A percentile compares a stretch with the other conserved stretches of the same genome.
phyloP scores from a whole-genome alignment of 1,284 basidiomycete species.

The Cryptococcus neoformans region DNA sequence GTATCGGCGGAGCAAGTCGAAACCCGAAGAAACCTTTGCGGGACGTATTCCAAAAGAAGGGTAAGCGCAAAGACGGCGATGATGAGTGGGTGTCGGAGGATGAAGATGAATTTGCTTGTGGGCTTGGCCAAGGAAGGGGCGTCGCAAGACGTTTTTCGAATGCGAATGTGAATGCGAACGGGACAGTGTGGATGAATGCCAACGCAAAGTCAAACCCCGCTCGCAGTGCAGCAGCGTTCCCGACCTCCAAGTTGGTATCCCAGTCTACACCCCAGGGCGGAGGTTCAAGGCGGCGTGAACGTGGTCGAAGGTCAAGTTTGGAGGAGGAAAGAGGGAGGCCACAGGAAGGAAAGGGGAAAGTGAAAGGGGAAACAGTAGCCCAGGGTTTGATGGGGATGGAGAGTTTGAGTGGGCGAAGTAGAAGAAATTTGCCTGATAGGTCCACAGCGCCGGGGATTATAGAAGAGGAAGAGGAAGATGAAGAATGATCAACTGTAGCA shows the following conservation, averaged over 20 bases:
- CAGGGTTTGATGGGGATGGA: background rate
- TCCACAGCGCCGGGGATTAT: constrained; percentile 21
- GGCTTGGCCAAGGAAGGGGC: constrained; percentile 42
- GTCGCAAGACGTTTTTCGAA: background rate
- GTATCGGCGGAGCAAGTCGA: constrained; percentile 2
- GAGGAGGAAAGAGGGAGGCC: constrained; percentile 7
- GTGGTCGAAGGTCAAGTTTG: constrained; percentile 9
- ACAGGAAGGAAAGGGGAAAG: background rate
- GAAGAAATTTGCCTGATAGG: constrained; percentile 11
- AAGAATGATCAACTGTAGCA: constrained; percentile 4
- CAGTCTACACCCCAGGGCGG: background rate
- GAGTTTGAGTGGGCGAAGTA: background rate
- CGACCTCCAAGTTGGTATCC: constrained; percentile 3
- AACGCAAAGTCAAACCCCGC: background rate
- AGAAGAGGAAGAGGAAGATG: constrained; percentile 33
- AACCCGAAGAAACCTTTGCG: constrained; percentile 34
- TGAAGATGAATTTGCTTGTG: constrained; percentile 46
- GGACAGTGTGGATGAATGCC: constrained; percentile 11
- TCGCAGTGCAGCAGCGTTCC: constrained; percentile 7
- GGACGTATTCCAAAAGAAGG: constrained; percentile 50
- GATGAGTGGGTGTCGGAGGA: constrained; percentile 52
- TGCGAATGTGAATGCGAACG: background rate
- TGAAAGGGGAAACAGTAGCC: background rate
- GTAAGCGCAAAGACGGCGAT: constrained; percentile 16
- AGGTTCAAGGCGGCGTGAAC: background rate